Percentiles rank a stretch among this genome's conserved stretches.
These are phyloP conservation scores for Kwoniella pini DNA, from an alignment of 768 basidiomycete species.

Conservation along the genomic window DNA sequence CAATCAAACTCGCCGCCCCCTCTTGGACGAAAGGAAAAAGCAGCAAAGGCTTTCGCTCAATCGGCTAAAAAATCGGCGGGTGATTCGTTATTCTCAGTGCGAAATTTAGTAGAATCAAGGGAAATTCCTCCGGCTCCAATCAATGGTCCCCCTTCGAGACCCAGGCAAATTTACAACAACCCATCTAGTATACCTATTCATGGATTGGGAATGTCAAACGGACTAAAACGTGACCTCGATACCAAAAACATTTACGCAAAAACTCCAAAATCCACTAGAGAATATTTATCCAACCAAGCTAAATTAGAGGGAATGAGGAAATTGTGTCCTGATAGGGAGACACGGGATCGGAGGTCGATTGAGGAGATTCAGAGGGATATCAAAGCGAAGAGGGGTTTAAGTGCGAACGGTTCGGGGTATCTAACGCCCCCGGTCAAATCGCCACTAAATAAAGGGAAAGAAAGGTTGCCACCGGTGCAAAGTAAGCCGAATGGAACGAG, in stretches of 20 bases:
- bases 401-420: background rate
- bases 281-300: conserved; percentile 16
- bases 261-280: background rate
- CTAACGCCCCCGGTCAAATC: background rate
- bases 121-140: conserved; percentile 14
- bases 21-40: conserved; percentile 39
- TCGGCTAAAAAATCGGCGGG: conserved; percentile 24
- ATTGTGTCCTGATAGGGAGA: conserved; percentile 35
- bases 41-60: conserved; percentile 34
- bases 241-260: background rate
- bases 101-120: conserved; percentile 29
- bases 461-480: background rate
- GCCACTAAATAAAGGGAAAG: background rate
- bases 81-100: conserved; percentile 33
- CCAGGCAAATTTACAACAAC: no score
- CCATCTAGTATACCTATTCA: conserved; percentile 8
- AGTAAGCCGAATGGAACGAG: background rate
- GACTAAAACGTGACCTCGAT: conserved; percentile 6
- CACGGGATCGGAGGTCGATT: conserved; percentile 38
- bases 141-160: background rate
- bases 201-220: conserved; percentile 18
- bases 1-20: conserved; percentile 25
- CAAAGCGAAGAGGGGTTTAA: conserved; percentile 21
- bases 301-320: conserved; percentile 26
- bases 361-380: conserved; percentile 44